These are phyloP conservation scores for Helichrysum umbraculigerum DNA, from an alignment of 129 eudicot genomes.

Conservation along the genomic window DNA sequence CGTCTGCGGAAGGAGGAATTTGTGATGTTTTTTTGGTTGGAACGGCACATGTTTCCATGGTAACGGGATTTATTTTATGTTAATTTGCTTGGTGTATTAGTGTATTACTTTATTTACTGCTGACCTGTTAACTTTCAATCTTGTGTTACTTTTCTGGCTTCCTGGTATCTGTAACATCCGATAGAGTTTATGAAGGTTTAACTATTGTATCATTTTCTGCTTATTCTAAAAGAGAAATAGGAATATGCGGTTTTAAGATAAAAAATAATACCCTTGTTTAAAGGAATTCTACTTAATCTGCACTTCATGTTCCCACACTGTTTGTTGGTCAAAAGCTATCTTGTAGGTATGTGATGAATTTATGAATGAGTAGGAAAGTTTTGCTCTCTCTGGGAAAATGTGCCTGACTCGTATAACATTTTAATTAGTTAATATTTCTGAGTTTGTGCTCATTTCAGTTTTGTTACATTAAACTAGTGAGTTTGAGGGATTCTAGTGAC, in stretches of 20 bases:
- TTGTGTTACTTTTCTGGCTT: not conserved
- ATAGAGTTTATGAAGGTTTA: not conserved
- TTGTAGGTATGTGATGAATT: not conserved
- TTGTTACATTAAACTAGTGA: not conserved
- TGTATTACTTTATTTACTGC: not conserved
- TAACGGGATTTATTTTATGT: not conserved
- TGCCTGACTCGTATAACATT: not conserved
- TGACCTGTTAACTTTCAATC: not conserved
- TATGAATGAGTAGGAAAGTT: too few relatives aligned
- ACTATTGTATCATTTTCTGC: not conserved
- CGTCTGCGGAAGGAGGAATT: not conserved
- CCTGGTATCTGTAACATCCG: not conserved
- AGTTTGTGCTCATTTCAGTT: not conserved
- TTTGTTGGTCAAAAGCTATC: not conserved
- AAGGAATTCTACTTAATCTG: not conserved
- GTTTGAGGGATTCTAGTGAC: slow-evolving; percentile 4
- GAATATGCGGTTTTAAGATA: not conserved
- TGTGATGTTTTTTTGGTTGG: slow-evolving; percentile 2
- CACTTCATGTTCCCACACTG: not conserved
- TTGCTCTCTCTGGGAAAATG: not conserved
- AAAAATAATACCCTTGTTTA: not conserved
- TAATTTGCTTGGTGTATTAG: not conserved
- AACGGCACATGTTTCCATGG: slow-evolving; percentile 1
- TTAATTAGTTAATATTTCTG: not conserved
- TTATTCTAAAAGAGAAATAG: not conserved